Evolutionary conservation across 2,329 filamentous ascomycete species (phyloP).

Genomic region (Ophiostoma piceae): DNA sequence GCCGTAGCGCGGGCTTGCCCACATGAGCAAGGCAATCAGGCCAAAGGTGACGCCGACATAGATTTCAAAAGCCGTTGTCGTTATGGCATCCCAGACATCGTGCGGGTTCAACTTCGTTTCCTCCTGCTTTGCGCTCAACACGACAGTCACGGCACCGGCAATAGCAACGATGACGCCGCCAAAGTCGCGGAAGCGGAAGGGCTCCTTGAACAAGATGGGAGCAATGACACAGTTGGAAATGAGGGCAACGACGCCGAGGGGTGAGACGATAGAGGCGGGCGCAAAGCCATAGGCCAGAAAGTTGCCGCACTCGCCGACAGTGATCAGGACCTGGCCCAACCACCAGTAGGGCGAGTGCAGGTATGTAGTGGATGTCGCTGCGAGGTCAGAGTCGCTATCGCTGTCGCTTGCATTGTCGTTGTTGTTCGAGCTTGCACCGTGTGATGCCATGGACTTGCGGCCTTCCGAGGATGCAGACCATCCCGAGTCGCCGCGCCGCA

Average conservation of each 20-base stretch:
- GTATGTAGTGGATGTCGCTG: conserved; percentile 54
- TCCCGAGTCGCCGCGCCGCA: conserved; percentile 24
- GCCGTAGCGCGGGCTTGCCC: conserved; percentile 78
- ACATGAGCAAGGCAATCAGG: conserved; percentile 73
- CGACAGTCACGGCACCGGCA: conserved; percentile 82
- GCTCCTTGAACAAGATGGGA: conserved; percentile 86
- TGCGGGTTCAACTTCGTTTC: conserved; percentile 88
- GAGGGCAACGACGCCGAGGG: conserved; percentile 90
- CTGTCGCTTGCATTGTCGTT: conserved; percentile 28
- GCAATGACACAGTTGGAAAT: conserved; percentile 97
- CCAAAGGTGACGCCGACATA: conserved; percentile 73
- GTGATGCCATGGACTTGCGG: conserved; percentile 20
- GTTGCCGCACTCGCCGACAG: conserved; percentile 87
- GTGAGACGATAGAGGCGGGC: conserved; percentile 93
- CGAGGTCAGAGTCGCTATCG: conserved; percentile 31
- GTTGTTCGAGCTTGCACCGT: conserved; percentile 29
- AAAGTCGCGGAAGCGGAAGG: conserved; percentile 77
- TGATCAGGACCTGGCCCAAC: conserved; percentile 88
- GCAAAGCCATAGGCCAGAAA: conserved; percentile 97
- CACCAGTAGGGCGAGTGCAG: conserved; percentile 94
- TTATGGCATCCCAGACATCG: conserved; percentile 86
- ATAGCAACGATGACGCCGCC: conserved; percentile 85
- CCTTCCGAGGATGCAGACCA: background rate
- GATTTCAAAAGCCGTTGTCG: conserved; percentile 80
- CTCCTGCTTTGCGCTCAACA: conserved; percentile 81